Evolutionary conservation across 2,329 filamentous ascomycete species (phyloP), one percentile per base, ranked within the genome.

Genomic region (Penicillium decumbens): DNA sequence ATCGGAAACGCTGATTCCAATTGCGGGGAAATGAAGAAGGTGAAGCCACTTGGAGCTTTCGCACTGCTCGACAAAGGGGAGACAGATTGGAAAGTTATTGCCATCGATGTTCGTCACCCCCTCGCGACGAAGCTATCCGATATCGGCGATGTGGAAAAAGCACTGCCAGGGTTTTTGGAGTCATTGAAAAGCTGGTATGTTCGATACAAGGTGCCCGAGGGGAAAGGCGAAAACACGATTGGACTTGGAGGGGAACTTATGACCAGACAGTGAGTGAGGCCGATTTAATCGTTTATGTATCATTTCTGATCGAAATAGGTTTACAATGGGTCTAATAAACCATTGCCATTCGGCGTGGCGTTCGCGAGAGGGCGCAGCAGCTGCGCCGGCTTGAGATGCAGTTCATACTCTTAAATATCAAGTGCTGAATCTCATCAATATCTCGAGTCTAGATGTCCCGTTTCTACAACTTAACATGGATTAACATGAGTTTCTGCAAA

Each of bases 31-130:
- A 78, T 95, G 73, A 95, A 95, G 82, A 88, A 93, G 77, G 89
- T 95, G 82, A 95, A 95, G 83, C 85, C 95, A 55, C 85, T 95
- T 58, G 89, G 89, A 72, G 87, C 95, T 71, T 95, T 95, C 88
- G 89, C 89, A 60, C 82, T 95, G 58, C 85, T 95, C 57, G 89
- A 95, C 66, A 89, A 95, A 81, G 89, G 89, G 73, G 89, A 95
- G 83, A 95, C 90, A 55, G 89, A 95, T 81, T 95, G 89, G 89
- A 95, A 95, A 82, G 88, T 95, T 76, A 92, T 95, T 63, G 89
- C 93, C 72, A 92, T 95, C 67, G 89, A 95, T 73, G 77, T 50
- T 1, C 91, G 93, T 75, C 89, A 95, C 78, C 88, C 89, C 57
- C 79, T 95, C 60, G 89, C 89, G 45, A 76, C 85, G 68, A 91